Evolutionary conservation across 306 rosid species (phyloP).

Genomic region (Prunus armeniaca): DNA sequence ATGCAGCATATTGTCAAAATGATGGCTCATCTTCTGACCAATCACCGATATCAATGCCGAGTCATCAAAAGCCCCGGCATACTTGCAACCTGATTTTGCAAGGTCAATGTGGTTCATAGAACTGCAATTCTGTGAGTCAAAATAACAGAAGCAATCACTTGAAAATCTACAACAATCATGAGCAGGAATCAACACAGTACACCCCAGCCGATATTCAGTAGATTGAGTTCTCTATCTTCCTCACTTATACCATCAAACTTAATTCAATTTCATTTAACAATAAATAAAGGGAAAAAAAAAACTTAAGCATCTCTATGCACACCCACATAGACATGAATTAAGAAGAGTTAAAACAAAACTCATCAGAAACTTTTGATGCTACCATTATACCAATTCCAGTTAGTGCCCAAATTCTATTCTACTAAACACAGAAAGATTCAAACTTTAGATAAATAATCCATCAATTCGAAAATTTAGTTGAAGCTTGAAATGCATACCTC

Average conservation of each 20-base stretch:
- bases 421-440: neutral
- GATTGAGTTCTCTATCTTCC: neutral
- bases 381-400: neutral
- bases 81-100: neutral
- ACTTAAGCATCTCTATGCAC: neutral
- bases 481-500: constrained; percentile 15
- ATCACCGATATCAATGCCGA: constrained; percentile 23
- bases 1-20: constrained; percentile 16
- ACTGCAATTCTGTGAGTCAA: constrained; percentile 6
- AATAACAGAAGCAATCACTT: constrained; percentile 3
- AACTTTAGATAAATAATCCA: neutral
- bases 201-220: neutral
- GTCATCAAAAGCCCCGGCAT: neutral
- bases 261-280: neutral
- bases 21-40: constrained; percentile 30
- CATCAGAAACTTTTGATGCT: no score
- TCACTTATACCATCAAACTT: no score
- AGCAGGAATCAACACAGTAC: neutral
- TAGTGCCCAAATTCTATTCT: neutral
- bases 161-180: neutral
- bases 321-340: no score
- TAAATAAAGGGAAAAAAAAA: neutral
- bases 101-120: constrained; percentile 2
- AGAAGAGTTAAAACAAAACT: no score
- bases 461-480: neutral